phyloP scores from a whole-genome alignment of 2,329 filamentous ascomycete genomes.

The Ascochyta pisi region DNA sequence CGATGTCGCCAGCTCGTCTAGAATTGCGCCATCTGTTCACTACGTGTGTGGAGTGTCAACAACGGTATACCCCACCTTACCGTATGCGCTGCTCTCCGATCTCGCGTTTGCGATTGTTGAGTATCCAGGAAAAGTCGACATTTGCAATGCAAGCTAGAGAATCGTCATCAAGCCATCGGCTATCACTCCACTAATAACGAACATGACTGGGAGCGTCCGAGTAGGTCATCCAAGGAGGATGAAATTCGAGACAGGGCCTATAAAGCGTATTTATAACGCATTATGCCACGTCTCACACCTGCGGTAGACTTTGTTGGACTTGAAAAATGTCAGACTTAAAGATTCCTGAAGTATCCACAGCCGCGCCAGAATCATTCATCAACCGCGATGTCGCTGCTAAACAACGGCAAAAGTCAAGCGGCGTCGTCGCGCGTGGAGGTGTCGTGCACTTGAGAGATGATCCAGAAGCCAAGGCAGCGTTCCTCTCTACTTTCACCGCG shows the following conservation, averaged over 20 bases:
- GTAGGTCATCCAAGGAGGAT: background rate
- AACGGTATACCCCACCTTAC: background rate
- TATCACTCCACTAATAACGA: slow-evolving; percentile 11
- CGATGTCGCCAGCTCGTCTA: slow-evolving; percentile 24
- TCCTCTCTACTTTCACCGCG: slow-evolving; percentile 29
- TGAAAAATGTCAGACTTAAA: slow-evolving; percentile 3
- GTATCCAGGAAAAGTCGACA: background rate
- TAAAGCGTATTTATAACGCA: background rate
- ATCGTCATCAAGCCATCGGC: slow-evolving; percentile 14
- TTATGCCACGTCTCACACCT: too few relatives aligned
- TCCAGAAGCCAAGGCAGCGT: slow-evolving; percentile 29
- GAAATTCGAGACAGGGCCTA: background rate
- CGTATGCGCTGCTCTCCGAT: background rate
- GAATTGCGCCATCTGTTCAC: slow-evolving; percentile 25
- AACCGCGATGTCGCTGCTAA: slow-evolving; percentile 20
- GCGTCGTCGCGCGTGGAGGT: slow-evolving; percentile 20
- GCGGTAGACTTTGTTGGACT: too few relatives aligned
- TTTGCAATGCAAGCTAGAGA: slow-evolving; percentile 21
- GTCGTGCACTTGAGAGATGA: slow-evolving; percentile 27
- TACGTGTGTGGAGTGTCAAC: background rate
- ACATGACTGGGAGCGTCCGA: slow-evolving; percentile 6
- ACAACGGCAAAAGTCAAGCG: slow-evolving; percentile 17
- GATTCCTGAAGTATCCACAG: slow-evolving; percentile 6
- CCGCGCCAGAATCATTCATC: slow-evolving; percentile 10
- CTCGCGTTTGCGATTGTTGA: background rate